Base-by-base conservation (phyloP, 495 filamentous ascomycete genomes). In the Saxophila tyrrhenica region DNA sequence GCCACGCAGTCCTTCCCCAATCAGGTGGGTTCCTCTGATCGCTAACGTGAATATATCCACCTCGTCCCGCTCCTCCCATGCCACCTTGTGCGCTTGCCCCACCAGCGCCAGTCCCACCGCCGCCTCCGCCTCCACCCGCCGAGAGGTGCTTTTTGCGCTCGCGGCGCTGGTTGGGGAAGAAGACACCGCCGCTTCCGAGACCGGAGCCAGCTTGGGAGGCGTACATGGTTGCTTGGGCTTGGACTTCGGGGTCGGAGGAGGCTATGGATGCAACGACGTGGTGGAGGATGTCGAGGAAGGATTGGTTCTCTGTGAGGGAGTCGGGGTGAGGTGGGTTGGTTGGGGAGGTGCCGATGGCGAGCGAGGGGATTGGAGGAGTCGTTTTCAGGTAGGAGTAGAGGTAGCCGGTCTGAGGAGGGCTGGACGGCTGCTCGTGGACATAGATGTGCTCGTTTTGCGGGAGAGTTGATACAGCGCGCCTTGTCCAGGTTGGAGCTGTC, bases 1-100 rank as follows among this genome's bases (percentile, higher is more conserved):
- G 82, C 78, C 85, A 69, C 44, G 91, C 86, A 62, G 95, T 94
- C 48, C 92, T 69, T 0, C 92, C 92, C 72, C 78, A 98, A 58
- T 95, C 89, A 8, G 90, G 90, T 17, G 89, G 86, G 50, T 85
- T 83, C 55, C 92, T 73, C 60, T 64, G 63, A 64, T 96, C 92
- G 47, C 83, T 91, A 3, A 98, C 75, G 74, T 98, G 92, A 17
- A 95, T 78, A 74, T 84, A 92, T 0, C 92, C 92, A 20, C 91
- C 92, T 50, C 85, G 72, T 0, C 87, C 89, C 1, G 76, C 88
- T 16, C 87, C 86, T 1, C 90, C 91, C 23, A 77, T 80, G 25
- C 89, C 90, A 22, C 90, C 90, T 63, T 94, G 87, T 1, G 75
- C 77, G 62, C 83, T 92, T 1, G 87, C 87, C 25, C 83, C 86